Percentiles rank a stretch among this genome's conserved stretches.
These are phyloP conservation scores for Mortierella sp. DNA, from an alignment of 371 early-diverging fungal genomes.

Conservation along the genomic window DNA sequence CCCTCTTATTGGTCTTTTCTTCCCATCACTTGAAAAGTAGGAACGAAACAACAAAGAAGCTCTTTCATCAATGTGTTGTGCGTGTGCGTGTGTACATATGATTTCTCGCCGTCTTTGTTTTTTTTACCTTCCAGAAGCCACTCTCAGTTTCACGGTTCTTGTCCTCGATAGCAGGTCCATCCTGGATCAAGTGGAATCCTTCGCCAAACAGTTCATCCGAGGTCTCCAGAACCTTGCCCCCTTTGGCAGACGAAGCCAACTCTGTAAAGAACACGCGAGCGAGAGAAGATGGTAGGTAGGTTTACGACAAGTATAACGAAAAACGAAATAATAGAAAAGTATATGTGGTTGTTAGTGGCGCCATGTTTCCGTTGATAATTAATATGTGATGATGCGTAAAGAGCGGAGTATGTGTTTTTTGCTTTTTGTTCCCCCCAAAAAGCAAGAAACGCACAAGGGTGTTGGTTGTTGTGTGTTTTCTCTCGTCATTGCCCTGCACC, in stretches of 20 bases:
- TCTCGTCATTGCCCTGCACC: neutral
- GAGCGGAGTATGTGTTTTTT: neutral
- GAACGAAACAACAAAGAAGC: neutral
- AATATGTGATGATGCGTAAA: neutral
- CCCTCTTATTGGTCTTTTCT: neutral
- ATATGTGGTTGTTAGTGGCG: neutral
- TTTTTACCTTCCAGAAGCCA: constrained; percentile 56
- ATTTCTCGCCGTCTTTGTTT: neutral
- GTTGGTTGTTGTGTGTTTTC: neutral
- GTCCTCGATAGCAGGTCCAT: constrained; percentile 70
- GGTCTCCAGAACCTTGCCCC: constrained; percentile 78
- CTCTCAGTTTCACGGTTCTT: constrained; percentile 50
- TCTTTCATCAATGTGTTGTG: neutral
- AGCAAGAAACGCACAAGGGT: neutral
- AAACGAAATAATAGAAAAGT: neutral
- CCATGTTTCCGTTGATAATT: neutral
- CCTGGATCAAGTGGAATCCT: constrained; percentile 84
- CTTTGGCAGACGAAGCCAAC: constrained; percentile 75
- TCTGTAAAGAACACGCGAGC: constrained; percentile 58
- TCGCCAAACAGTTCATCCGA: constrained; percentile 89
- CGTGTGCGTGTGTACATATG: neutral
- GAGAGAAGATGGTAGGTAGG: neutral
- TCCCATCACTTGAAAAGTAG: neutral
- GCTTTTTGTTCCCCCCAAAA: neutral
- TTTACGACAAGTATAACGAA: too few relatives aligned